Evolutionary conservation across 805 yeast species (phyloP), one percentile per base, ranked within the genome.

Genomic region (Yarrowia deformans): DNA sequence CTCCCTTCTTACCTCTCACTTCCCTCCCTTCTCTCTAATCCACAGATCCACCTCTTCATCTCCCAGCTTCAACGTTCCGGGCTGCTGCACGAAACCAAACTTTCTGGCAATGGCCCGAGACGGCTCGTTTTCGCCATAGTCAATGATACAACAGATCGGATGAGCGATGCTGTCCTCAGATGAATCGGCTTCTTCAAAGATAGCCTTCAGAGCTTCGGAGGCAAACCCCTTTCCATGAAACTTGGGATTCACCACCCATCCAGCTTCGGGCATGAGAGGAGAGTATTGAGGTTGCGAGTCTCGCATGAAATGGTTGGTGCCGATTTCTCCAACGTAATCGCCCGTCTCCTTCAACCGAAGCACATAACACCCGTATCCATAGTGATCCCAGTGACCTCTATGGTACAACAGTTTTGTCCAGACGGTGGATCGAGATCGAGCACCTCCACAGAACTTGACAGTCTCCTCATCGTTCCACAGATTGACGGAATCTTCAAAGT

Each of bases 381-480:
- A 60, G 52, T 42, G 40, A 13, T 60, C 52, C 66, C 66, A 60
- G 42, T 60, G 66, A 0, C 52, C 66, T 34, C 40, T 13, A 13
- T 60, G 66, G 19, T 34, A 43, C 14, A 60, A 14, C 8, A 60
- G 52, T 14, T 60, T 60, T 18, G 42, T 34, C 66, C 66, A 60
- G n/a, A 60, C 66, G 3, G 40, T n/a, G 34, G 66, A 10, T 60
- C 66, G 32, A 2, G 66, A 52, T 9, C 66, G 32, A 6, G 50
- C 52, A 34, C 66, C 66, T 32, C 66, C 66, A 34, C 50, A 43
- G 52, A 39, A 60, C 52, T 60, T 60, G 40, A 60, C 66, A 13
- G 66, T 60, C 40, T 60, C 52, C 18, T 32, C 52, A 19, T 60
- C 52, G 50, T 45, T 45, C 66, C 66, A 60, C 9, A 60, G 50